Percentiles rank a stretch among this genome's conserved stretches.
phyloP scores from a whole-genome alignment of 148 eudicot genomes.

The Chenopodium formosanum region DNA sequence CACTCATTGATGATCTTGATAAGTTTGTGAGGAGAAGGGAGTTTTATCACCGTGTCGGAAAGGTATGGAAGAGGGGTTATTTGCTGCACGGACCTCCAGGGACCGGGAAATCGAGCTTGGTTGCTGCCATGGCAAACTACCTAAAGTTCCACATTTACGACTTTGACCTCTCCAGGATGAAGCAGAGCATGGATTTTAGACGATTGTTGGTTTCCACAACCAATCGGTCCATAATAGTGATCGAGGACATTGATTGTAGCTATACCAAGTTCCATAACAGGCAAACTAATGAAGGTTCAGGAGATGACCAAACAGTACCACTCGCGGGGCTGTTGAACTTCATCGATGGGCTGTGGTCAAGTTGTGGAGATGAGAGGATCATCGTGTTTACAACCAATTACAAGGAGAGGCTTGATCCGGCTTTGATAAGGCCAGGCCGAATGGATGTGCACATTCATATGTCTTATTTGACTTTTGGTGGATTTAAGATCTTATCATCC shows the following conservation, averaged over 20 bases:
- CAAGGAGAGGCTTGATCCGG: constrained; percentile 39
- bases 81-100: constrained; percentile 60
- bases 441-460: constrained; percentile 61
- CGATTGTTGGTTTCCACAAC: constrained; percentile 30
- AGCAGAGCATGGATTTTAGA: constrained; percentile 23
- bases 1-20: constrained; percentile 39
- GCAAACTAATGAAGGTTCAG: background rate
- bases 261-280: constrained; percentile 20
- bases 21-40: constrained; percentile 40
- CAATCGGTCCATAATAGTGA: constrained; percentile 44
- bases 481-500: constrained; percentile 33
- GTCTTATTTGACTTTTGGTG: constrained; percentile 37
- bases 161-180: constrained; percentile 27
- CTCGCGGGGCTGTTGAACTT: constrained; percentile 29
- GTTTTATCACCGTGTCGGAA: constrained; percentile 40
- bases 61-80: constrained; percentile 57
- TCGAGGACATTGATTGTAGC: constrained; percentile 57
- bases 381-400: constrained; percentile 38
- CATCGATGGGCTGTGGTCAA: constrained; percentile 41
- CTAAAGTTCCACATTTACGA: constrained; percentile 50
- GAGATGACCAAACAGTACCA: background rate
- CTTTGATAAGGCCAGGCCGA: constrained; percentile 51
- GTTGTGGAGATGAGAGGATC: constrained; percentile 46
- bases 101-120: constrained; percentile 53
- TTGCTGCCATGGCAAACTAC: constrained; percentile 57